Evolutionary conservation across 2,329 filamentous ascomycete species (phyloP).

Genomic region (Fusarium stilboides): DNA sequence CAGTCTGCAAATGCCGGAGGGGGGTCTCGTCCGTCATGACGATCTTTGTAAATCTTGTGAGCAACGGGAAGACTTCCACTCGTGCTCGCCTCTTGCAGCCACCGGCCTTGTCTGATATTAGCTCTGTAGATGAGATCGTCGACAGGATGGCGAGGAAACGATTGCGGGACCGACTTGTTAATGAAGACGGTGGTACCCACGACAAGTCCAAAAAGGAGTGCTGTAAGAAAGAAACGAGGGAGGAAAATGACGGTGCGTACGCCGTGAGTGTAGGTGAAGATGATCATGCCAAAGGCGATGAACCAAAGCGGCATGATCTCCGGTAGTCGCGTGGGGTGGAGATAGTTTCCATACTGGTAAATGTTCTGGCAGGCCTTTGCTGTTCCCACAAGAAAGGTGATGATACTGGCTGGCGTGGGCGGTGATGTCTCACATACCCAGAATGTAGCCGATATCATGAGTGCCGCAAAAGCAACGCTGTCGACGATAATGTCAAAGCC

Average conservation of each 20-base stretch:
- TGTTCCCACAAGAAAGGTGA: slow-evolving; percentile 62
- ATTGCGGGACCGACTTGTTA: slow-evolving; percentile 50
- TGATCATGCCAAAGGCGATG: slow-evolving; percentile 58
- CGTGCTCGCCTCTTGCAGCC: slow-evolving; percentile 63
- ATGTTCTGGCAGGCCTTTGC: slow-evolving; percentile 56
- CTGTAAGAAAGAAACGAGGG: slow-evolving; percentile 58
- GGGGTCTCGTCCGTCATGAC: slow-evolving; percentile 75
- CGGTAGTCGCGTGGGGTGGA: slow-evolving; percentile 57
- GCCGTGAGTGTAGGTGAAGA: slow-evolving; percentile 62
- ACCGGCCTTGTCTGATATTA: slow-evolving; percentile 64
- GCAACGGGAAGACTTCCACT: slow-evolving; percentile 65
- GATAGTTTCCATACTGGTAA: slow-evolving; percentile 61
- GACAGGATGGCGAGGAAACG: slow-evolving; percentile 61
- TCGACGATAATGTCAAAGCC: slow-evolving; percentile 66
- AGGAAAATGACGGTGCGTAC: slow-evolving; percentile 62
- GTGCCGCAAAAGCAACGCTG: slow-evolving; percentile 61
- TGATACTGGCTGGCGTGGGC: slow-evolving; percentile 58
- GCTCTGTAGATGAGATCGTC: slow-evolving; percentile 65
- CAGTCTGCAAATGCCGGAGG: slow-evolving; percentile 88
- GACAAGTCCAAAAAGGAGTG: slow-evolving; percentile 57
- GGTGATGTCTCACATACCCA: slow-evolving; percentile 65
- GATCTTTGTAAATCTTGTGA: slow-evolving; percentile 64
- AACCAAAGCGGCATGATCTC: slow-evolving; percentile 59
- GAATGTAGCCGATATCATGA: slow-evolving; percentile 62
- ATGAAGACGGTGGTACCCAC: slow-evolving; percentile 58